Evolutionary conservation across 139 green algal genomes (phyloP), one percentile per base, ranked within the genome.

Genomic region (Chlorella sp.): DNA sequence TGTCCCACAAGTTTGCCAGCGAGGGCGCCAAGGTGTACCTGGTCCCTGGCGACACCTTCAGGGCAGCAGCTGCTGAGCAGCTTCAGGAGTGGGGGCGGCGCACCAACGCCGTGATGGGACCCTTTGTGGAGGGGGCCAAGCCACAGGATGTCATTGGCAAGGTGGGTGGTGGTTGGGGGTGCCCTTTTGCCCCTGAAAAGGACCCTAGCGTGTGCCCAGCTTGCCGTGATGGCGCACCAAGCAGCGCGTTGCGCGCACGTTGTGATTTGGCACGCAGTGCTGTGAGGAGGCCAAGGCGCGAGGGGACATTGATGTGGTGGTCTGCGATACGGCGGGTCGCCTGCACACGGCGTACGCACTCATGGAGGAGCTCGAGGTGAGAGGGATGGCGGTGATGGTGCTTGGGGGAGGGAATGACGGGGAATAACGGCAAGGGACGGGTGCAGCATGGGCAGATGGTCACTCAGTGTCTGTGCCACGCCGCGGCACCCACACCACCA

Each of bases 11-110:
- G 66, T 88, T 96, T 35, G 61, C 50, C n/a, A 67, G 76, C 2
- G 82, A 90, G 61, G 91, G 87, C 20, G 85, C 74, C 6, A 85
- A 79, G 79, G 92, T 98, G 35, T 81, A 96, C 72, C 83, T 99
- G 35, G 94, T 86, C 6, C 88, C 93, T 1, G 95, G 95, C 17
- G 95, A 99, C 85, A 99, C 95, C 20, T 99, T 98, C 87, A 76
- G 95, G 5, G 95, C 95, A 5, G 95, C 95, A 10, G 95, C 95
- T 5, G 82, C 73, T 5, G 95, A 99, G 89, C 95, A 99, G 89
- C 87, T 99, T 33, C 79, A 84, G 35, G 85, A 90, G 73, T 99
- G 95, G 95, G 88, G 82, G 0, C 78, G 85, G 27, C 83, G 95
- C 22, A 84, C 86, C 0, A 84, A 78, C 0, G 88, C 90, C 0